These are phyloP conservation scores for Pachysandra terminalis DNA, from an alignment of 164 flowering plant species.

Conservation along the genomic window DNA sequence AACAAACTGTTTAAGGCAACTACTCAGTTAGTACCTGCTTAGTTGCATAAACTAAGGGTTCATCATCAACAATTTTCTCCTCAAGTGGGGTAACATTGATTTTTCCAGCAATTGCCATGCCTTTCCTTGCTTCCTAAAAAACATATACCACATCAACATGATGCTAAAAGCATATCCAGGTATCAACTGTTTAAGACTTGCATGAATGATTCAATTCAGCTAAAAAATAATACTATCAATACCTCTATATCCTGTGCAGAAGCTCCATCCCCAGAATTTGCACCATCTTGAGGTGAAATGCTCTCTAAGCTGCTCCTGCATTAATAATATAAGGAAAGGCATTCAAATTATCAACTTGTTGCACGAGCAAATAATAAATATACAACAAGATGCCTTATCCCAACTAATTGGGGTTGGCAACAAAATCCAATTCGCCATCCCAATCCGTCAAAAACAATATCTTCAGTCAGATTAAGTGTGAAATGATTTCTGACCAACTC, in stretches of 20 bases:
- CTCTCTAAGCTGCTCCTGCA: conserved; percentile 36
- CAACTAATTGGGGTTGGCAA: too few relatives aligned
- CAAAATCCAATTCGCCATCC: too few relatives aligned
- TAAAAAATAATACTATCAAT: conserved; percentile 1
- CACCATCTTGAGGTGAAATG: conserved; percentile 32
- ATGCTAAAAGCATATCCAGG: neutral
- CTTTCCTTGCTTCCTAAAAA: conserved; percentile 68
- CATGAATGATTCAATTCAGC: neutral
- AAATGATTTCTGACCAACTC: too few relatives aligned
- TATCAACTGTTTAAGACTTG: neutral
- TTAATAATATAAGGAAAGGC: neutral
- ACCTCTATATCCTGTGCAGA: conserved; percentile 83
- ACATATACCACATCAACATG: neutral
- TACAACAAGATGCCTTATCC: too few relatives aligned
- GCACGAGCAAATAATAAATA: too few relatives aligned
- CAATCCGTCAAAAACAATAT: too few relatives aligned
- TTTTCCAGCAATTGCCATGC: conserved; percentile 68
- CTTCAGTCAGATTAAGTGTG: too few relatives aligned
- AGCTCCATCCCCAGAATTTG: conserved; percentile 41
- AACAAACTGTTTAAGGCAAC: neutral
- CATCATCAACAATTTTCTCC: conserved; percentile 77
- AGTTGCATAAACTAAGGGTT: conserved; percentile 68
- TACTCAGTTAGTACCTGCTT: conserved; percentile 54
- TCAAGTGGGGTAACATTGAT: conserved; percentile 48
- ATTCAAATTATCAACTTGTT: neutral